These are phyloP conservation scores for Haplosporangium sp. DNA, from an alignment of 371 early-diverging fungal species.

Conservation along the genomic window DNA sequence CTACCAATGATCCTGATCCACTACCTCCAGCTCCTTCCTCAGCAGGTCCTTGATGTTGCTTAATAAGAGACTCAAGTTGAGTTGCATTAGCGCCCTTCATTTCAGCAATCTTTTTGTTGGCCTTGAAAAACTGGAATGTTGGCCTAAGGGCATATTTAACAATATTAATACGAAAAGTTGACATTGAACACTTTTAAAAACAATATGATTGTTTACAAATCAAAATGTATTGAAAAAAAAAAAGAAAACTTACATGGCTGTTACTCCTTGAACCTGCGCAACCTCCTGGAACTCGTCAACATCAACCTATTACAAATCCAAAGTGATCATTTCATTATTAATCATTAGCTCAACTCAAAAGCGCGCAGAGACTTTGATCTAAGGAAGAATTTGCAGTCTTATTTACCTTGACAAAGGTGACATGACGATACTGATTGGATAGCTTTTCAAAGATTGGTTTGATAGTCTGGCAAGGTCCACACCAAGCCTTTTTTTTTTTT, in stretches of 20 bases:
- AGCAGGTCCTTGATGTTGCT: conserved; percentile 67
- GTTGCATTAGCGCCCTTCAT: conserved; percentile 76
- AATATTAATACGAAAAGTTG: neutral
- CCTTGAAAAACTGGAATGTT: conserved; percentile 75
- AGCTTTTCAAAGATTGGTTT: conserved; percentile 69
- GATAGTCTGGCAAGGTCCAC: conserved; percentile 72
- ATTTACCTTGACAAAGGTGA: conserved; percentile 68
- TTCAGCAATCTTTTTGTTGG: conserved; percentile 71
- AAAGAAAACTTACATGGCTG: conserved; percentile 57
- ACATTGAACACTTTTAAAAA: too few species aligned
- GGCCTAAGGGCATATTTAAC: conserved; percentile 57
- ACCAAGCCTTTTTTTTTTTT: conserved; percentile 30
- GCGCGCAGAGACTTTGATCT: too few species aligned
- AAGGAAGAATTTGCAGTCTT: neutral
- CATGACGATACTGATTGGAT: conserved; percentile 62
- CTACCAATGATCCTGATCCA: conserved; percentile 15
- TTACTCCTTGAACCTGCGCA: conserved; percentile 48
- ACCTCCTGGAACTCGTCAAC: conserved; percentile 65
- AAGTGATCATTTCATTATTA: neutral
- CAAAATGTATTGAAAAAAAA: neutral
- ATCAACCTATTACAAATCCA: conserved; percentile 60
- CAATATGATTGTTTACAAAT: too few species aligned
- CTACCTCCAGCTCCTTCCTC: conserved; percentile 47
- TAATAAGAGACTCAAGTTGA: conserved; percentile 64
- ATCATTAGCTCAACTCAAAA: too few species aligned